A percentile compares a stretch with the other conserved stretches of the same genome.
phyloP scores from a whole-genome alignment of 106 monocot species.

The Alisma plantagoaquatica region DNA sequence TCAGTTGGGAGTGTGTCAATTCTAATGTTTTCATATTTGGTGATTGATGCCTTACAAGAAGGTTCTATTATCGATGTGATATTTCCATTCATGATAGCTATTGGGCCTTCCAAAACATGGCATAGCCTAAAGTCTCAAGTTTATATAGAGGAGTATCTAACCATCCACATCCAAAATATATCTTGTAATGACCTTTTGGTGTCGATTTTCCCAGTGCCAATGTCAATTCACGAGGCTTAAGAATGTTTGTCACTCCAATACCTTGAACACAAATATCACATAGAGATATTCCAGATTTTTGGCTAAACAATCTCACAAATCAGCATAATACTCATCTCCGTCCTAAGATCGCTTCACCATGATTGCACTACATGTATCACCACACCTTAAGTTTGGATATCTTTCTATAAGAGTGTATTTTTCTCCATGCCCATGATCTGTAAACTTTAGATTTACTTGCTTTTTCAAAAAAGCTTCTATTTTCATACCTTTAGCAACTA shows the following conservation, averaged over 20 bases:
- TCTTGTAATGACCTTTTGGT: slow-evolving; percentile 38
- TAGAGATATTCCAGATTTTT: slow-evolving; percentile 86
- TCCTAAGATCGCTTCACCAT: slow-evolving; percentile 70
- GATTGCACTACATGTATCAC: slow-evolving; percentile 89
- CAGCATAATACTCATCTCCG: slow-evolving; percentile 46
- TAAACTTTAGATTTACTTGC: slow-evolving; percentile 53
- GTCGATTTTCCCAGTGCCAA: slow-evolving; percentile 14
- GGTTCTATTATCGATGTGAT: slow-evolving; percentile 89
- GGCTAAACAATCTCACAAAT: slow-evolving; percentile 72
- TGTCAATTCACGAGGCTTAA: slow-evolving; percentile 52
- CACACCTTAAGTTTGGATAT: slow-evolving; percentile 83
- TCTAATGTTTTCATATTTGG: slow-evolving; percentile 81
- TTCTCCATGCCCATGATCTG: slow-evolving; percentile 65
- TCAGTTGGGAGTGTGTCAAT: slow-evolving; percentile 35
- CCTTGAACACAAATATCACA: slow-evolving; percentile 89
- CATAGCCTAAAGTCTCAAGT: slow-evolving; percentile 71
- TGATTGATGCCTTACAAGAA: slow-evolving; percentile 59
- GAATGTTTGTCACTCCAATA: slow-evolving; percentile 70
- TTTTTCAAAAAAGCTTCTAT: slow-evolving; percentile 39
- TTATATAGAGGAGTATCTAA: slow-evolving; percentile 57
- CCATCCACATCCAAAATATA: slow-evolving; percentile 85
- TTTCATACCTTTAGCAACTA: slow-evolving; percentile 37
- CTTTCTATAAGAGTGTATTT: slow-evolving; percentile 61
- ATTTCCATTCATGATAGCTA: slow-evolving; percentile 94
- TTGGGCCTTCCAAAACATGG: slow-evolving; percentile 49